These are phyloP conservation scores for Claviceps citrina DNA, from an alignment of 2,329 filamentous ascomycete species.

Conservation along the genomic window DNA sequence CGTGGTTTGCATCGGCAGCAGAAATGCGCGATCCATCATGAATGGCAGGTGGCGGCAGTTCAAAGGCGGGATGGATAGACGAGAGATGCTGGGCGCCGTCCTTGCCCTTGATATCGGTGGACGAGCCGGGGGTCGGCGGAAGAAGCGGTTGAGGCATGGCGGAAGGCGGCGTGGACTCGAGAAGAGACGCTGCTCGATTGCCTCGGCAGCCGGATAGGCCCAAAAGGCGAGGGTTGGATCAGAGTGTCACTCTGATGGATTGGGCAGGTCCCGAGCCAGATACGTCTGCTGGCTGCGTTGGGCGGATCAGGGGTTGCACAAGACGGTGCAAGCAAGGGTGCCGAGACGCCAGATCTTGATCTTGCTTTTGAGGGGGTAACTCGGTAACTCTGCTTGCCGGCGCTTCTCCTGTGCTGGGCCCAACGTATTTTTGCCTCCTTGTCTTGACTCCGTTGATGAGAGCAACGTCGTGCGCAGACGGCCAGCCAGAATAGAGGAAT, in stretches of 20 bases:
- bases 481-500: too few species aligned
- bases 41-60: conserved; percentile 63
- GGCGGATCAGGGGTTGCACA: not conserved
- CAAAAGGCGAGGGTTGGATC: not conserved
- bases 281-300: not conserved
- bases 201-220: too few species aligned
- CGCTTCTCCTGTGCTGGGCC: too few species aligned
- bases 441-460: too few species aligned
- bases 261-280: not conserved
- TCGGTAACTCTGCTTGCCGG: too few species aligned
- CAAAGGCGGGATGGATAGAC: conserved; percentile 52
- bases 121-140: conserved; percentile 65
- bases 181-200: too few species aligned
- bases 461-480: too few species aligned
- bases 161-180: conserved; percentile 7
- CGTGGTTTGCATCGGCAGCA: conserved; percentile 17
- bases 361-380: too few species aligned
- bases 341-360: not conserved
- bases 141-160: conserved; percentile 20
- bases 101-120: conserved; percentile 62
- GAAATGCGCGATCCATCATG: conserved; percentile 29
- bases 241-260: not conserved
- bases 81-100: conserved; percentile 46
- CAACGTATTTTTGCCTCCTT: too few species aligned
- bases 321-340: not conserved